phyloP scores from a whole-genome alignment of 1,284 basidiomycete species.

The Fistulinella cinereoalba region DNA sequence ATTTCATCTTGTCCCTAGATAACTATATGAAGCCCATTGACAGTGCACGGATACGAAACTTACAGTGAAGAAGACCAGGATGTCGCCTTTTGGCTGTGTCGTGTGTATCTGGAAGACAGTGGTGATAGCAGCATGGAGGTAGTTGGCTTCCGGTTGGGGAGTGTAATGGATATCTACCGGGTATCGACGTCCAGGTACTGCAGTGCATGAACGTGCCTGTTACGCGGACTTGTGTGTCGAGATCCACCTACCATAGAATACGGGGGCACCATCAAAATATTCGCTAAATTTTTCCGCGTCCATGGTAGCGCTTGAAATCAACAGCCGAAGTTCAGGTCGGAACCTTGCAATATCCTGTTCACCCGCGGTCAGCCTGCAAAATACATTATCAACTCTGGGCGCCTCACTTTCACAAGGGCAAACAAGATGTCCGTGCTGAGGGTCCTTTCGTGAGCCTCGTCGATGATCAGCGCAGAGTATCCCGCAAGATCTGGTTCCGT shows the following conservation, averaged over 20 bases:
- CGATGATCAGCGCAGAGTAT: constrained; percentile 91
- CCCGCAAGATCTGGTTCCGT: constrained; percentile 93
- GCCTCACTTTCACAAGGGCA: constrained; percentile 90
- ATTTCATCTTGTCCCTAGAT: constrained; percentile 97
- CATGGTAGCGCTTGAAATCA: constrained; percentile 96
- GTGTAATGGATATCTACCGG: constrained; percentile 99
- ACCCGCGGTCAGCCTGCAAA: constrained; percentile 10
- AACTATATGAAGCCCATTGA: background rate
- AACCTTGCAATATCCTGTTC: constrained; percentile 93
- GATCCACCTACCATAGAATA: constrained; percentile 74
- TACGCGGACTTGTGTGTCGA: background rate
- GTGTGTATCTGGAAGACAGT: constrained; percentile 99
- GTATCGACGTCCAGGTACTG: constrained; percentile 95
- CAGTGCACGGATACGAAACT: constrained; percentile 23
- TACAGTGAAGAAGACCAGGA: constrained; percentile 94
- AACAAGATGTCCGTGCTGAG: constrained; percentile 96
- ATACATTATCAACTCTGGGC: constrained; percentile 10
- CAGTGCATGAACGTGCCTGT: constrained; percentile 2
- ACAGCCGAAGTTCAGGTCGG: constrained; percentile 84
- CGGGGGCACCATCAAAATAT: constrained; percentile 93
- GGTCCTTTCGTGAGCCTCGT: constrained; percentile 96
- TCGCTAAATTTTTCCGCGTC: constrained; percentile 96
- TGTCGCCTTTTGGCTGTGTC: constrained; percentile 97
- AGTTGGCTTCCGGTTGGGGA: constrained; percentile 96
- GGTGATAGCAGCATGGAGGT: constrained; percentile 97